Evolutionary conservation across 2,329 filamentous ascomycete species (phyloP).

Genomic region (Hymenoscyphus albidus): DNA sequence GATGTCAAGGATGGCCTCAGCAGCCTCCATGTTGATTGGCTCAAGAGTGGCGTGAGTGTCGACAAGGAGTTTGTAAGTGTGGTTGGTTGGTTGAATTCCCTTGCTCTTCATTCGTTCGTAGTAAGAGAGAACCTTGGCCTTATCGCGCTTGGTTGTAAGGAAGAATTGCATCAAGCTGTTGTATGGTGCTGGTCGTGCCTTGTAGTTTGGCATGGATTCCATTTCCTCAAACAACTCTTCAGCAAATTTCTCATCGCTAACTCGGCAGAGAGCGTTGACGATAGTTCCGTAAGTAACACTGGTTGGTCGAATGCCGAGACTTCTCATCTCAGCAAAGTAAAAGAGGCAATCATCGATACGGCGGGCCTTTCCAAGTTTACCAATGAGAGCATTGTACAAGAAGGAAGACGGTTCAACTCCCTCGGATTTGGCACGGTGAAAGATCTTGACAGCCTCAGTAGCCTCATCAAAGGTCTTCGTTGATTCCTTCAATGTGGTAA

Average conservation of each 20-base stretch:
- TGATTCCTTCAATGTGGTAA: slow-evolving; percentile 97
- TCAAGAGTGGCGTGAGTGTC: slow-evolving; percentile 94
- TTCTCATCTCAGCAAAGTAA: slow-evolving; percentile 97
- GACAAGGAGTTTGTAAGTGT: slow-evolving; percentile 96
- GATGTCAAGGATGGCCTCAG: slow-evolving; percentile 74
- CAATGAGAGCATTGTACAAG: slow-evolving; percentile 96
- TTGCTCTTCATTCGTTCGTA: slow-evolving; percentile 90
- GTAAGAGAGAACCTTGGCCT: slow-evolving; percentile 87
- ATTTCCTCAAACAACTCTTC: slow-evolving; percentile 99
- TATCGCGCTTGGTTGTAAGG: slow-evolving; percentile 94
- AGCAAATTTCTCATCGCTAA: slow-evolving; percentile 95
- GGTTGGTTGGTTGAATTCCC: slow-evolving; percentile 84
- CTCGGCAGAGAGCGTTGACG: slow-evolving; percentile 94
- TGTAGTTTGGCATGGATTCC: slow-evolving; percentile 98
- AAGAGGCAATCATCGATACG: slow-evolving; percentile 97
- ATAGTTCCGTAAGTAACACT: slow-evolving; percentile 98
- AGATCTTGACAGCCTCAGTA: slow-evolving; percentile 94
- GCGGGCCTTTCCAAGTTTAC: slow-evolving; percentile 95
- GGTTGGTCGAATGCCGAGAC: slow-evolving; percentile 86
- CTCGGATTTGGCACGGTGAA: slow-evolving; percentile 87
- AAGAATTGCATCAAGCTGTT: slow-evolving; percentile 99
- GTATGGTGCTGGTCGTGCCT: slow-evolving; percentile 93
- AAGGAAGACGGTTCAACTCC: slow-evolving; percentile 95
- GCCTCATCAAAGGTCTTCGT: slow-evolving; percentile 98
- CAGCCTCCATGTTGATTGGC: slow-evolving; percentile 82